phyloP scores from a whole-genome alignment of 2,329 filamentous ascomycete genomes.

The Peltaster fructicola region DNA sequence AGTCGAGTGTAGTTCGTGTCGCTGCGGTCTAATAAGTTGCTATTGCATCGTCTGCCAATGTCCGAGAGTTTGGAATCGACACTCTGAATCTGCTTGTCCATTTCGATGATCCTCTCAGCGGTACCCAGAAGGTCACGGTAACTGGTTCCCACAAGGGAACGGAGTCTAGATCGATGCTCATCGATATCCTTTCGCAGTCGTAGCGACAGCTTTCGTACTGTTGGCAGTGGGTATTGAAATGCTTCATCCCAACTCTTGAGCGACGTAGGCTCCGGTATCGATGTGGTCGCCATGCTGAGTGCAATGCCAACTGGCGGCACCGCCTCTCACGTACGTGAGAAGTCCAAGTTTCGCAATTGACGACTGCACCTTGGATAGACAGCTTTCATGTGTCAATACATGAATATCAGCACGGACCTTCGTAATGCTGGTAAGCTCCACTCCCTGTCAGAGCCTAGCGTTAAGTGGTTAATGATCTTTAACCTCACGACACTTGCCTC shows the following conservation, averaged over 20 bases:
- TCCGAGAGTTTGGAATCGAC: constrained; percentile 54
- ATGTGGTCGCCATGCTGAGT: no score
- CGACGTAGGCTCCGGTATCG: constrained; percentile 37
- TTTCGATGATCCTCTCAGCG: constrained; percentile 81
- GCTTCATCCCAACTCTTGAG: constrained; percentile 49
- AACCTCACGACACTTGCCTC: no score
- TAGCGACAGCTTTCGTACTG: constrained; percentile 44
- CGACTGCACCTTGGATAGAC: no score
- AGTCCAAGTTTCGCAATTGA: no score
- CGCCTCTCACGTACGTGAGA: no score
- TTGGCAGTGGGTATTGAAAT: constrained; percentile 46
- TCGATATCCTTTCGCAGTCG: constrained; percentile 44
- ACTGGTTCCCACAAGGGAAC: constrained; percentile 46
- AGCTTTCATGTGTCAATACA: no score
- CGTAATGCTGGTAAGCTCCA: no score
- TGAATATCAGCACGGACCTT: no score
- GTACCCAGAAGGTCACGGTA: constrained; percentile 86
- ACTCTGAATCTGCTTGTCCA: constrained; percentile 60
- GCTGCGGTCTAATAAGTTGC: constrained; percentile 1
- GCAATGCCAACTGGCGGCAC: no score
- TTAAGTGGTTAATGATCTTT: no score
- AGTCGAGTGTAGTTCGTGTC: background rate
- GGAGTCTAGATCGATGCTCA: constrained; percentile 48
- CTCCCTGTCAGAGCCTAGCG: no score
- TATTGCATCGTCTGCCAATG: constrained; percentile 61